Evolutionary conservation across 2,329 filamentous ascomycete species (phyloP), one percentile per base, ranked within the genome.

Genomic region (Hyphodiscus sp.): DNA sequence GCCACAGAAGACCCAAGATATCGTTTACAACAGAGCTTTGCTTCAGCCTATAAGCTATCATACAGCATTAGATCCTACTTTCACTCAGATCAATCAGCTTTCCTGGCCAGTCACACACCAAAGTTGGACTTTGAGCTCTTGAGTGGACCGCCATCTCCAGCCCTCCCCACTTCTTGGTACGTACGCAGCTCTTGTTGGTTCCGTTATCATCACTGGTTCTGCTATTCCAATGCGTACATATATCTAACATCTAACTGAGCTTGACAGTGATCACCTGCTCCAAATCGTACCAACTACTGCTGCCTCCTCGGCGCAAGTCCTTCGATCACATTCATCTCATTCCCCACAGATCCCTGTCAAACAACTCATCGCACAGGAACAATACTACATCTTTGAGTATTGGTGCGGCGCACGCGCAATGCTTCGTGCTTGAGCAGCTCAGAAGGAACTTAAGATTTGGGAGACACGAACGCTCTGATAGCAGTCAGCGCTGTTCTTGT

Each of bases 281-380:
- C 19, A 26, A 20, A 43, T 20, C 47, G 16, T 50, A 50, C 47
- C 47, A 43, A 50, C 18, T 20, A 26, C 33, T 38, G 33, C 33
- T 38, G 11, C 11, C 33, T 43, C 20, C 43, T 20, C 23, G 33
- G 13, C 19, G 20, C 54, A 41, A 58, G 50, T 45, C 49, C 49
- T 54, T 19, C 43, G 42, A 29, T 43, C 26, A 52, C 58, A 29
- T 44, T 47, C 52, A 50, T 54, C 23, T 26, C 53, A 54, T 50
- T 51, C 47, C 52, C 55, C 51, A 56, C 49, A 48, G 43, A 63
- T 58, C 60, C 62, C 58, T 65, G 61, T 57, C 53, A 59, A 58
- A 59, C 60, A 65, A 56, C 55, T 63, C 63, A 60, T 53, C 59
- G 49, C 51, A 64, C 60, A 64, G 58, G 55, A 59, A 57, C 47